These are phyloP conservation scores for Macaranga tanarius DNA, from an alignment of 441 rosid species.

Conservation along the genomic window DNA sequence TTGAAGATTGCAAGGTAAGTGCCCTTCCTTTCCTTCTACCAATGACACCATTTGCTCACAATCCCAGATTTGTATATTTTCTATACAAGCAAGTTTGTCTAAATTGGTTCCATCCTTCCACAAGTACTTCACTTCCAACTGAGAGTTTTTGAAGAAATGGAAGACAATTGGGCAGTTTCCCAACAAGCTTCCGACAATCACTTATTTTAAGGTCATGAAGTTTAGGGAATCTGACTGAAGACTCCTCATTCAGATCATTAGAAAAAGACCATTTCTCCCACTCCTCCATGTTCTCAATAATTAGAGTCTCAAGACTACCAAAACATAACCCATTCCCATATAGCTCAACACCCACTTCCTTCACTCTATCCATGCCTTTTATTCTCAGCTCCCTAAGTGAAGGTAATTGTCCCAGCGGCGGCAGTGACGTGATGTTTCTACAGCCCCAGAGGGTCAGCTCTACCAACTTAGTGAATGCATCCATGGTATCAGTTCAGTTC, in stretches of 20 bases:
- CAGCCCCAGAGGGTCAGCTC: neutral
- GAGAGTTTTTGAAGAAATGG: neutral
- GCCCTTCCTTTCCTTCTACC: neutral
- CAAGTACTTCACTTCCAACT: too few species aligned
- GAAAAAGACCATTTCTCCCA: too few species aligned
- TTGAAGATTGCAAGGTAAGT: neutral
- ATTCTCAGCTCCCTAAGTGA: neutral
- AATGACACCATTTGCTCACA: neutral
- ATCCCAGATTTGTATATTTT: neutral
- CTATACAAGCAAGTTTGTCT: neutral
- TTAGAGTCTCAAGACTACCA: slow-evolving; percentile 5
- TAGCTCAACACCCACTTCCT: neutral
- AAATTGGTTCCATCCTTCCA: too few species aligned
- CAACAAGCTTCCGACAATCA: slow-evolving; percentile 12
- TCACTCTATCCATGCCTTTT: neutral
- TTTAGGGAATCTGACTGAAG: too few species aligned
- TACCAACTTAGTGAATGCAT: neutral
- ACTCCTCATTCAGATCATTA: too few species aligned
- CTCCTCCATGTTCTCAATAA: neutral
- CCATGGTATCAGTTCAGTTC: slow-evolving; percentile 8
- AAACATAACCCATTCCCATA: neutral
- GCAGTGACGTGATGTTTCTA: neutral
- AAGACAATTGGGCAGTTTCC: too few species aligned
- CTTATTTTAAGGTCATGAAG: neutral
- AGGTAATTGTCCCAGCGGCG: slow-evolving; percentile 12